Evolutionary conservation across 139 green algal species (phyloP).

Genomic region (Ettlia oleoabundans): DNA sequence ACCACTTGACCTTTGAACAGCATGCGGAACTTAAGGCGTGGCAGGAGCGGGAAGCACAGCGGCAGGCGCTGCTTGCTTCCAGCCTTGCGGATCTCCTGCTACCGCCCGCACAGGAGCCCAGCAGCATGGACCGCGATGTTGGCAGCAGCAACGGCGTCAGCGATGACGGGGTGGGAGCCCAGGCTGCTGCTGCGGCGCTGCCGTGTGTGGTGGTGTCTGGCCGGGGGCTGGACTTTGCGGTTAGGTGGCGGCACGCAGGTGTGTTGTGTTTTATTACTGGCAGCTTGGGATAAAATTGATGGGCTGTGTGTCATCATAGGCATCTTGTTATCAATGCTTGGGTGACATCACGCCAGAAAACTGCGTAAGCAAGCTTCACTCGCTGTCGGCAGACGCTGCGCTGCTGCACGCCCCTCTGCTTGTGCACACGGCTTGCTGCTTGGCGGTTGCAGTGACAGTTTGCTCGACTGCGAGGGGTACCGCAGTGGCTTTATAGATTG

Average conservation of each 20-base stretch:
- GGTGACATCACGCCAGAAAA: too few species aligned
- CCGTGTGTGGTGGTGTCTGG: neutral
- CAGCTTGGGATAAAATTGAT: too few species aligned
- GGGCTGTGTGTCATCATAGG: too few species aligned
- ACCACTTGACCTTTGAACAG: neutral
- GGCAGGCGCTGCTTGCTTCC: constrained; percentile 10
- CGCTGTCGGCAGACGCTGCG: too few species aligned
- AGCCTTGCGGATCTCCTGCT: constrained; percentile 20
- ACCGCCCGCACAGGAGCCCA: neutral
- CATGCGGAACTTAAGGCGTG: neutral
- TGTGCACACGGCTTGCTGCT: too few species aligned
- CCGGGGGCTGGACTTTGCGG: constrained; percentile 47
- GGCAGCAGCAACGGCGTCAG: neutral
- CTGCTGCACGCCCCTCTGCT: too few species aligned
- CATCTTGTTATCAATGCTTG: too few species aligned
- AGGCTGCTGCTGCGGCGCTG: neutral
- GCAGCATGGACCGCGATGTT: neutral
- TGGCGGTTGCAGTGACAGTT: too few species aligned
- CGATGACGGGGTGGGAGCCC: neutral
- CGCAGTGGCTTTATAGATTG: too few species aligned
- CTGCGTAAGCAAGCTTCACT: too few species aligned
- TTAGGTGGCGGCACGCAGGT: constrained; percentile 55
- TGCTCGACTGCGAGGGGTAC: too few species aligned
- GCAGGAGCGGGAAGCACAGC: neutral
- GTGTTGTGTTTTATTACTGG: neutral